Conservation (phyloP, 768 basidiomycete species). For the Boletus reticulatus region DNA sequence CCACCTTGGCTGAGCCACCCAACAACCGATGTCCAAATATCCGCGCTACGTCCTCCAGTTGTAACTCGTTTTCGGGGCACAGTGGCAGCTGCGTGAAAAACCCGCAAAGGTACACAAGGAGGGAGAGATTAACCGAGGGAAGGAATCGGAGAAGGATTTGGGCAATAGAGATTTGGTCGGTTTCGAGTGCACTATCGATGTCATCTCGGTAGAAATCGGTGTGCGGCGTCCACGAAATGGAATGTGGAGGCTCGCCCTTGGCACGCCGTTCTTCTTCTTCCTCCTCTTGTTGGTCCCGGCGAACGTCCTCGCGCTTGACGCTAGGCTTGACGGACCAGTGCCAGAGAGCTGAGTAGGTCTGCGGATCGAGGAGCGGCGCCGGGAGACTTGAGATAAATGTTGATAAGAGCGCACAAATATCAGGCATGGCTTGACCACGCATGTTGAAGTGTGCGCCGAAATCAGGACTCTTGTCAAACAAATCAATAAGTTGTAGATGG, state of each 20-base stretch:
- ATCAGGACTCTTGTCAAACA: conserved; percentile 35
- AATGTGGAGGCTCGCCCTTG: conserved; percentile 26
- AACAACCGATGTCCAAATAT: conserved; percentile 45
- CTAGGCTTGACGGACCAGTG: conserved; percentile 44
- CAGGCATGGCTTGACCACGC: conserved; percentile 38
- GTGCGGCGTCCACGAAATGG: conserved; percentile 4
- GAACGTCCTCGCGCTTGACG: conserved; percentile 32
- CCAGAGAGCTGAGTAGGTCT: conserved; percentile 42
- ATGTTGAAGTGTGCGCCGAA: conserved; percentile 26
- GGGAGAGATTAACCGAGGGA: conserved; percentile 37
- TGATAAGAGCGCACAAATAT: conserved; percentile 45
- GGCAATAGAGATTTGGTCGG: conserved; percentile 37
- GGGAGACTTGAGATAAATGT: conserved; percentile 49
- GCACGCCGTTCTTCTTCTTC: conserved; percentile 33
- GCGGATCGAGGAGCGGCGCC: conserved; percentile 41
- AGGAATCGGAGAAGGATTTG: conserved; percentile 52
- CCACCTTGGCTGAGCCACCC: conserved; percentile 29
- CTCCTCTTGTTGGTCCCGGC: conserved; percentile 27
- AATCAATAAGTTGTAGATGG: conserved; percentile 36
- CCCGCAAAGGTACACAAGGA: conserved; percentile 44
- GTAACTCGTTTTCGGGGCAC: conserved; percentile 49
- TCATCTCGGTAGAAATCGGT: conserved; percentile 17
- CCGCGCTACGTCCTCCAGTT: conserved; percentile 42
- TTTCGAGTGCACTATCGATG: conserved; percentile 26
- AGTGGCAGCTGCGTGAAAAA: conserved; percentile 53